These are phyloP conservation scores for Tolypocladium guangdongense DNA, from an alignment of 2,329 filamentous ascomycete species.

Conservation along the genomic window DNA sequence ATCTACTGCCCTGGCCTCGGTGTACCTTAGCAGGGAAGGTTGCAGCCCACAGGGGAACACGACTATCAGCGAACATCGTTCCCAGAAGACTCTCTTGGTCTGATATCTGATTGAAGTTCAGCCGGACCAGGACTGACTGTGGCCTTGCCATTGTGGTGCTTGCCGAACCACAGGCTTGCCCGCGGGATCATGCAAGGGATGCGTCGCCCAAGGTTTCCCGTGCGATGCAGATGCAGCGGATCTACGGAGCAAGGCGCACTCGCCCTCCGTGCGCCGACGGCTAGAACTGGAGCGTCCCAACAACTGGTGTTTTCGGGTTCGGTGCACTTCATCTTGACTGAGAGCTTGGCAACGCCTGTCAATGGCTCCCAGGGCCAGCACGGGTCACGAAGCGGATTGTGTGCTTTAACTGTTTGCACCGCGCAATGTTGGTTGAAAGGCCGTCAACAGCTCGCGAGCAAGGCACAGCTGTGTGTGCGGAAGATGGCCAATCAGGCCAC, in stretches of 20 bases:
- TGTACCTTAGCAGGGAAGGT: too few species aligned
- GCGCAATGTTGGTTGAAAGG: not conserved
- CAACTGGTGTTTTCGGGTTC: not conserved
- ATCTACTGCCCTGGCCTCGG: slow-evolving; percentile 8
- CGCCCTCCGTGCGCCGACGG: not conserved
- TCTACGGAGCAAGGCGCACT: not conserved
- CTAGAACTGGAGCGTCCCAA: not conserved
- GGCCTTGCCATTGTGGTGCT: not conserved
- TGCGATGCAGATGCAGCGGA: not conserved
- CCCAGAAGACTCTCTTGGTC: not conserved
- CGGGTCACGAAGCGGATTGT: not conserved
- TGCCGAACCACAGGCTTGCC: not conserved
- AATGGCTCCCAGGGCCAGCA: not conserved
- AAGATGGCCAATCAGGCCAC: not conserved
- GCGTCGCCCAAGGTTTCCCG: not conserved
- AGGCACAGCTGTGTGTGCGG: not conserved
- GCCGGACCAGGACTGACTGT: not conserved
- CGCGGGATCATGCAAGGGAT: not conserved
- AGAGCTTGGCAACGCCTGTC: not conserved
- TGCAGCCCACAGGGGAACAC: too few species aligned
- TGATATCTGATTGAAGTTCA: not conserved
- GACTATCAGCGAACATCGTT: too few species aligned
- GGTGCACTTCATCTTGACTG: not conserved
- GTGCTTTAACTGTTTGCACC: not conserved
- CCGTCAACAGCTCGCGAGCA: not conserved